phyloP scores from a whole-genome alignment of 2,329 filamentous ascomycete species.

The Xylariaceae sp. region DNA sequence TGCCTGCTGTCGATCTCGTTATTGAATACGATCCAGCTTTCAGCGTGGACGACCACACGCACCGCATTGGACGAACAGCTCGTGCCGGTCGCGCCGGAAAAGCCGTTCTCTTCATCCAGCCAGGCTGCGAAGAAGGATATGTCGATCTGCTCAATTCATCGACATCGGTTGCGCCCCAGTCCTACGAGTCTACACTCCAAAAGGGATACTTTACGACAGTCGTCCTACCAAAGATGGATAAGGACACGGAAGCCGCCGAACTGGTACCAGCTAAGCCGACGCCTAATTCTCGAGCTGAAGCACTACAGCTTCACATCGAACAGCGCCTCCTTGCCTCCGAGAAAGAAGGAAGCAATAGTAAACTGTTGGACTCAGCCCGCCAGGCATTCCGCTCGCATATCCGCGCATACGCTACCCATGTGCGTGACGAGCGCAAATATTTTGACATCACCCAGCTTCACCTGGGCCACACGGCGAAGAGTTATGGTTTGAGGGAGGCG shows the following conservation, averaged over 20 bases:
- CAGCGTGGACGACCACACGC: constrained; percentile 85
- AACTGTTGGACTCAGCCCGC: constrained; percentile 72
- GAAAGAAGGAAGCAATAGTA: constrained; percentile 28
- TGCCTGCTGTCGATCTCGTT: constrained; percentile 90
- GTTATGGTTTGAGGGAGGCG: constrained; percentile 82
- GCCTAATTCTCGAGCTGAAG: constrained; percentile 47
- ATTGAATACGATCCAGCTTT: constrained; percentile 96
- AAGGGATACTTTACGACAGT: constrained; percentile 59
- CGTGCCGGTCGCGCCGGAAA: constrained; percentile 85
- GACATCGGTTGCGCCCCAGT: constrained; percentile 42
- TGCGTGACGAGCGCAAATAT: constrained; percentile 73
- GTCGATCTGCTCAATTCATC: constrained; percentile 61
- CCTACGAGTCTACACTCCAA: constrained; percentile 53
- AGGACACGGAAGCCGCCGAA: constrained; percentile 54
- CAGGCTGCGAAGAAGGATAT: constrained; percentile 89
- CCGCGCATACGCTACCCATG: constrained; percentile 89
- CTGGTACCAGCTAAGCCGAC: constrained; percentile 38
- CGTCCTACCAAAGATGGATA: constrained; percentile 52
- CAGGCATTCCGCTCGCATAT: constrained; percentile 89
- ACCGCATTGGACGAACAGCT: constrained; percentile 90
- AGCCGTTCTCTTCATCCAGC: constrained; percentile 82
- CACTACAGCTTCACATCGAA: constrained; percentile 54
- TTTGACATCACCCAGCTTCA: constrained; percentile 93
- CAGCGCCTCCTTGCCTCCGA: constrained; percentile 47
- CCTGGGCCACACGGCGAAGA: constrained; percentile 88